Conservation (phyloP, 1,284 basidiomycete species). For the Cryptococcus sp. region DNA sequence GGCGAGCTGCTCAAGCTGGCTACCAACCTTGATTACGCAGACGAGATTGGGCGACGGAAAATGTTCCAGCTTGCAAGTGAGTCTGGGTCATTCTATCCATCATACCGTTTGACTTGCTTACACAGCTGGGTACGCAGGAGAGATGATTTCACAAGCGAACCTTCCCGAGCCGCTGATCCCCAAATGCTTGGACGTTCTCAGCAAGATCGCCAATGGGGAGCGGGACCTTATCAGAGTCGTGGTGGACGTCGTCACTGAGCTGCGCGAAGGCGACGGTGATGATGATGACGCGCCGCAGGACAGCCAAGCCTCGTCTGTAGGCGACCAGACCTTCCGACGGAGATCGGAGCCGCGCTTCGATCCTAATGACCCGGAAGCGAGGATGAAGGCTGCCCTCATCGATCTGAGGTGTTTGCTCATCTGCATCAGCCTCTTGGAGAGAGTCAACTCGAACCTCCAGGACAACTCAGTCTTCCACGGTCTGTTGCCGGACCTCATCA, state of each 20-base stretch:
- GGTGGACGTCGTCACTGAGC: conserved; percentile 88
- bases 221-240: conserved; percentile 89
- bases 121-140: conserved; percentile 56
- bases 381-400: conserved; percentile 62
- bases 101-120: conserved; percentile 2
- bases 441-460: conserved; percentile 87
- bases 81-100: conserved; percentile 42
- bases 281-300: conserved; percentile 49
- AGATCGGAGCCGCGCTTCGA: conserved; percentile 19
- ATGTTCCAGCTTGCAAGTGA: conserved; percentile 83
- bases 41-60: conserved; percentile 91
- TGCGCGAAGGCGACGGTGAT: conserved; percentile 63
- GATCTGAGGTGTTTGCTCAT: conserved; percentile 84
- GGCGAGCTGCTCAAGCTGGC: conserved; percentile 79
- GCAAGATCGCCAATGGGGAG: conserved; percentile 80
- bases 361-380: conserved; percentile 37
- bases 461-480: conserved; percentile 94
- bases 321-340: conserved; percentile 22
- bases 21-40: conserved; percentile 84
- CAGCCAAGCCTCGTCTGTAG: conserved; percentile 23
- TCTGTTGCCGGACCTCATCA: conserved; percentile 82
- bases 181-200: conserved; percentile 81
- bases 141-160: conserved; percentile 80
- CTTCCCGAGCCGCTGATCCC: conserved; percentile 79
- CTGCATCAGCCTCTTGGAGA: conserved; percentile 86